These are phyloP conservation scores for Candida sphagnicola DNA, from an alignment of 805 yeast species.

Conservation along the genomic window DNA sequence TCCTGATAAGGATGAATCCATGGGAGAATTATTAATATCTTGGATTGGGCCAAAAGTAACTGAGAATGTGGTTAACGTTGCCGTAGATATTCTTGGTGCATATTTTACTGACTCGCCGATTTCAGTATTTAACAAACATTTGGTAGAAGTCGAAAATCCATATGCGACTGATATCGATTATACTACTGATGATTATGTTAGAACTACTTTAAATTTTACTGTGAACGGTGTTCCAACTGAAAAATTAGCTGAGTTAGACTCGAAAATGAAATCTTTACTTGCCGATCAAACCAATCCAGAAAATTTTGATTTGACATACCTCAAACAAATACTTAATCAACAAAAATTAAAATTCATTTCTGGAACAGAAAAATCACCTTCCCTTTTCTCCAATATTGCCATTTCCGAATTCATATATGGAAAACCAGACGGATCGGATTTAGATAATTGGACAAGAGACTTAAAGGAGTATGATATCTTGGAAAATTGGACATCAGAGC, in stretches of 20 bases:
- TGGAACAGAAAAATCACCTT: conserved; percentile 60
- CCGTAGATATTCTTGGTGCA: conserved; percentile 64
- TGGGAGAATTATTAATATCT: conserved; percentile 68
- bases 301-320: conserved; percentile 58
- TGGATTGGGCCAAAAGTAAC: conserved; percentile 78
- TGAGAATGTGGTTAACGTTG: conserved; percentile 54
- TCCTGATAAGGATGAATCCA: conserved; percentile 84
- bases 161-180: conserved; percentile 66
- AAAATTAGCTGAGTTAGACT: conserved; percentile 50
- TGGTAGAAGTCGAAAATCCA: conserved; percentile 83
- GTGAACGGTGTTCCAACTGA: conserved; percentile 76
- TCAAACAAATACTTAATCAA: conserved; percentile 66
- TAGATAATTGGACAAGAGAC: conserved; percentile 51
- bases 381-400: conserved; percentile 59
- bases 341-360: conserved; percentile 58
- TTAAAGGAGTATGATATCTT: conserved; percentile 59
- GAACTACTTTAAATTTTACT: conserved; percentile 54
- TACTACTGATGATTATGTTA: conserved; percentile 70
- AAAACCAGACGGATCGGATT: conserved; percentile 51
- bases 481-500: conserved; percentile 52
- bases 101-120: conserved; percentile 77
- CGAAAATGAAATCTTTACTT: conserved; percentile 47
- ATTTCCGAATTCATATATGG: conserved; percentile 83
- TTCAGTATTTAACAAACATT: conserved; percentile 63
- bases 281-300: conserved; percentile 45